A percentile compares a stretch with the other conserved stretches of the same genome.
phyloP scores from a whole-genome alignment of 1,284 basidiomycete species.

The Earliella scabrosa region DNA sequence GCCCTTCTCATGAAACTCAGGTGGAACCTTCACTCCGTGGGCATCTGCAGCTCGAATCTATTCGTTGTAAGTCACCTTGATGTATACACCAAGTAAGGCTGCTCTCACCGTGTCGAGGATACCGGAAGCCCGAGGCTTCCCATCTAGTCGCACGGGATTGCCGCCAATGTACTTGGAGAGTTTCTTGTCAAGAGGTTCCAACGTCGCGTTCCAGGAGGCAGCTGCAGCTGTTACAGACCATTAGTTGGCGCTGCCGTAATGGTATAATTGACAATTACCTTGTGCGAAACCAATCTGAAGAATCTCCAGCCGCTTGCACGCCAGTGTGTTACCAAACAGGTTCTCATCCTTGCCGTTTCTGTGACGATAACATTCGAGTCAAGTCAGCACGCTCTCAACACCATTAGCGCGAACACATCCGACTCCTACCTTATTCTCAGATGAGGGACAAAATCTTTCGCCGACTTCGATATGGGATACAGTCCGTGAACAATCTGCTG shows the following conservation, averaged over 20 bases:
- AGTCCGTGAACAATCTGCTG: constrained; percentile 77
- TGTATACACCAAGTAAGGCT: background rate
- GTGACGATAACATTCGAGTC: background rate
- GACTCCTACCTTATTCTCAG: constrained; percentile 58
- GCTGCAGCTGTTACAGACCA: constrained; percentile 56
- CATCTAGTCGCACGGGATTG: constrained; percentile 73
- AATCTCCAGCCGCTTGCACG: constrained; percentile 69
- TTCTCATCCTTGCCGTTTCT: constrained; percentile 79
- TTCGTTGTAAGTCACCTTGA: too few relatives aligned
- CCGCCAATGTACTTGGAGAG: constrained; percentile 75
- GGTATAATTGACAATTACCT: constrained; percentile 36
- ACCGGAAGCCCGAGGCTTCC: constrained; percentile 77
- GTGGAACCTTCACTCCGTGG: constrained; percentile 71
- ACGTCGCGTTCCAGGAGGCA: constrained; percentile 63
- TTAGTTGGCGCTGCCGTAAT: background rate
- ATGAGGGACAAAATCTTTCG: constrained; percentile 48
- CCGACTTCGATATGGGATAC: constrained; percentile 61
- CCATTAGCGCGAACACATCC: background rate
- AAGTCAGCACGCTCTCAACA: background rate
- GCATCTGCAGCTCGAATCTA: constrained; percentile 72
- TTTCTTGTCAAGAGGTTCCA: constrained; percentile 66
- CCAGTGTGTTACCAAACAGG: constrained; percentile 67
- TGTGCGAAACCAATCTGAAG: constrained; percentile 66
- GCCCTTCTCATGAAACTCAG: constrained; percentile 67
- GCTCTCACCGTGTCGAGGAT: constrained; percentile 74